Base-by-base conservation (phyloP, 768 basidiomycete genomes). In the Boletus rubescentipes region DNA sequence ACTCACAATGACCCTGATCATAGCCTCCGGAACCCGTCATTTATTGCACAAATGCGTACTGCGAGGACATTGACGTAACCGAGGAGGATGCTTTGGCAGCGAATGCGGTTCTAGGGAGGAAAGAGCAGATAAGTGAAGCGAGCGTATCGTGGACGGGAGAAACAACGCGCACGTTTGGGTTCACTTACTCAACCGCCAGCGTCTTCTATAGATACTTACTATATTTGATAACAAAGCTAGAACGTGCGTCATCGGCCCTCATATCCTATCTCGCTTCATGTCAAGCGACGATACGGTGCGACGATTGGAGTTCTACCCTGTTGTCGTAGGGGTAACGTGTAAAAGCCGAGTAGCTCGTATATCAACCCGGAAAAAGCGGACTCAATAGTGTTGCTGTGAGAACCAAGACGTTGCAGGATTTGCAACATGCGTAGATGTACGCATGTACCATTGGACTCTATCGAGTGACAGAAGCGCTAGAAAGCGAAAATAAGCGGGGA, bases 281-380 rank as follows among this genome's bases (percentile, higher is more conserved):
- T 30, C 39, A 42, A 46, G 57, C 39, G 57, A 58, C 18, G 39
- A 45, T 14, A 42, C n/a, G 14, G 40, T 26, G 35, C 53, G 37
- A 43, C 37, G 45, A 51, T 39, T 16, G 50, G 36, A 29, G 3
- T 3, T 21, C 31, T 11, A 37, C 39, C 34, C 43, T 61, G 37
- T 20, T 7, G 6, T 34, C 32, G 20, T 40, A 43, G 43, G 41
- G 34, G 23, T 21, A 30, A 20, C 14, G 29, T 18, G 36, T 32
- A 18, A 42, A 46, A 36, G 26, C 39, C 20, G 29, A n/a, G 16
- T 18, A 18, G n/a, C 18, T 36, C 26, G n/a, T 7, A 40, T 30
- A 50, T 44, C 40, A 40, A 14, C 35, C 30, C 9, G 15, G 53
- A 15, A 21, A 55, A 20, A 23, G 29, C n/a, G 47, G 42, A 36